Base-by-base conservation (phyloP, 169 alveolate species). In the Babesia bovis region DNA sequence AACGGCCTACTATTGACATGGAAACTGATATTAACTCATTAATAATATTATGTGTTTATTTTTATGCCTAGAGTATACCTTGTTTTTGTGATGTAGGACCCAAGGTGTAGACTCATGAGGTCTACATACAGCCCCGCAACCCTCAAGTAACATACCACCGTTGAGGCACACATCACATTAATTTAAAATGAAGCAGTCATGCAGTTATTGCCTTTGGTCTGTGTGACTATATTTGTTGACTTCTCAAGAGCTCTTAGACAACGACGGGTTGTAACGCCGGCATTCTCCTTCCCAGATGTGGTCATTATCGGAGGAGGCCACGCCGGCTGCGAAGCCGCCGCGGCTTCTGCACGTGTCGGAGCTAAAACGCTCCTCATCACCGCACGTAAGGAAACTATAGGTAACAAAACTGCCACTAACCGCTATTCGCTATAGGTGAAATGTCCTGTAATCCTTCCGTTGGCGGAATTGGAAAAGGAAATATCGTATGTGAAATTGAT, bases 301-400 rank as follows among this genome's bases (percentile, higher is more conserved):
- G 70, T 91, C 19, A 96, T 95, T n/a, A 85, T 95, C 23, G 98
- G 98, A 13, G 98, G 97, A 6, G 98, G 98, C 21, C 98, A 95
- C 68, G 92, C 96, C 7, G 98, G 98, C 23, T 83, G 94, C 66
- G 98, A 95, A 74, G 97, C 98, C 13, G 97, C 97, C 10, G 77
- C 85, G 36, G 97, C 96, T 12, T 67, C 97, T 19, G 94, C 97
- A 38, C 91, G 95, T 38, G 65, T 90, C 15, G 96, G 95, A 6
- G 97, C 95, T 0, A 76, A 91, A 41, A 93, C 97, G 2, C 38
- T 91, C 23, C 79, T 94, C 25, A 79, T 94, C 40, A 94, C 97
- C 5, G 87, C 93, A 52, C 82, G 90, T 33, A 49, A 50, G 52
- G 60, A 56, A 1, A 85, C 94, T 15, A 91, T 94, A 35, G 87